A percentile compares a stretch with the other conserved stretches of the same genome.
phyloP scores from a whole-genome alignment of 495 filamentous ascomycete genomes.

The Ramalina peruviana region DNA sequence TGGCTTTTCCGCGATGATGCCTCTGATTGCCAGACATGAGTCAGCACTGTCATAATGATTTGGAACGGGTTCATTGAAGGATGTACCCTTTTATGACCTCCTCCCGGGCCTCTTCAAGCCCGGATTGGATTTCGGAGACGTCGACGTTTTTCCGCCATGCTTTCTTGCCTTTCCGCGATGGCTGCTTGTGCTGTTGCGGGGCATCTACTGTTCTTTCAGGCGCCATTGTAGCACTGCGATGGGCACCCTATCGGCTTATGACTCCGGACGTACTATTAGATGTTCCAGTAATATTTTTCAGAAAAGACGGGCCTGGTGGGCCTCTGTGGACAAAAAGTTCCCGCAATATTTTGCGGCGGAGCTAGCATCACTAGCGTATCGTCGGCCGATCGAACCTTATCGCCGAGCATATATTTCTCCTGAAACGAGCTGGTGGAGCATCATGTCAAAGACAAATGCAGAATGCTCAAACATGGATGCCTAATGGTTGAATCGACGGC shows the following conservation, averaged over 20 bases:
- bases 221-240: not conserved
- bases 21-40: slow-evolving; percentile 38
- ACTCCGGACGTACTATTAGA: no score
- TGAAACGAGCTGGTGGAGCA: no score
- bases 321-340: no score
- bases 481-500: not conserved
- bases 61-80: slow-evolving; percentile 1
- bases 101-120: slow-evolving; percentile 69
- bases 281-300: no score
- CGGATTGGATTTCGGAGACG: slow-evolving; percentile 67
- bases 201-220: slow-evolving; percentile 19
- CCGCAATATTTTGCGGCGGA: no score
- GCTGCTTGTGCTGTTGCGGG: slow-evolving; percentile 56
- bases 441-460: not conserved
- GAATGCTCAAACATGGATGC: slow-evolving; percentile 3
- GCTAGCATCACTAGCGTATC: no score
- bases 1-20: slow-evolving; percentile 63
- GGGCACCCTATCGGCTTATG: no score
- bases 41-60: not conserved
- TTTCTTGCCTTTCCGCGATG: slow-evolving; percentile 93
- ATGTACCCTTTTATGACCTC: slow-evolving; percentile 78
- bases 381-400: no score
- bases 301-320: no score
- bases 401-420: no score
- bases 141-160: slow-evolving; percentile 98